Conservation (phyloP, 176 grass and related monocot species). For the Alloteropsis semialata region DNA sequence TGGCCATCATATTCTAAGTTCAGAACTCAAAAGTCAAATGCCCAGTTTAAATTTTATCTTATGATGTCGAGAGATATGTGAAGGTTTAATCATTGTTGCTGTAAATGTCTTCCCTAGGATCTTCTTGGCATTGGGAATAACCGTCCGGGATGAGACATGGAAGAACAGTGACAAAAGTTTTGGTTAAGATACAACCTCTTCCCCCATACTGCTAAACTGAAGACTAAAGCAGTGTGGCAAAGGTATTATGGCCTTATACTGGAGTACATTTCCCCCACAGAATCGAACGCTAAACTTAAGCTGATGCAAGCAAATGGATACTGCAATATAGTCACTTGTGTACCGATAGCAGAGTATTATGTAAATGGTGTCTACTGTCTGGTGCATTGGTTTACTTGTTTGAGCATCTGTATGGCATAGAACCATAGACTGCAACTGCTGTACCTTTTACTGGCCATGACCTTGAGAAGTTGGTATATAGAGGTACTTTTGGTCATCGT, state of each 20-base stretch:
- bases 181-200: conserved; percentile 7
- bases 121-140: conserved; percentile 79
- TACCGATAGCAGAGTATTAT: not conserved
- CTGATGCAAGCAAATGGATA: not conserved
- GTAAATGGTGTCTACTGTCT: not conserved
- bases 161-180: not conserved
- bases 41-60: conserved; percentile 11
- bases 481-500: not conserved
- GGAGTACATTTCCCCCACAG: not conserved
- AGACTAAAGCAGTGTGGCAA: not conserved
- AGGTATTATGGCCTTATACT: not conserved
- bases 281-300: not conserved
- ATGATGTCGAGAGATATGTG: not conserved
- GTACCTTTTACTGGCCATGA: not conserved
- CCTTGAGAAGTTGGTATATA: not conserved
- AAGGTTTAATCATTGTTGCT: not conserved
- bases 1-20: not conserved
- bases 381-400: not conserved
- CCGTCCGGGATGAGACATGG: conserved; percentile 39
- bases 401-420: not conserved
- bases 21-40: not conserved
- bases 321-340: not conserved
- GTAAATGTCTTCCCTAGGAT: conserved; percentile 42
- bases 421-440: not conserved
- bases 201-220: conserved; percentile 11